Evolutionary conservation across 768 basidiomycete species (phyloP).

Genomic region (Cubamyces sp.): DNA sequence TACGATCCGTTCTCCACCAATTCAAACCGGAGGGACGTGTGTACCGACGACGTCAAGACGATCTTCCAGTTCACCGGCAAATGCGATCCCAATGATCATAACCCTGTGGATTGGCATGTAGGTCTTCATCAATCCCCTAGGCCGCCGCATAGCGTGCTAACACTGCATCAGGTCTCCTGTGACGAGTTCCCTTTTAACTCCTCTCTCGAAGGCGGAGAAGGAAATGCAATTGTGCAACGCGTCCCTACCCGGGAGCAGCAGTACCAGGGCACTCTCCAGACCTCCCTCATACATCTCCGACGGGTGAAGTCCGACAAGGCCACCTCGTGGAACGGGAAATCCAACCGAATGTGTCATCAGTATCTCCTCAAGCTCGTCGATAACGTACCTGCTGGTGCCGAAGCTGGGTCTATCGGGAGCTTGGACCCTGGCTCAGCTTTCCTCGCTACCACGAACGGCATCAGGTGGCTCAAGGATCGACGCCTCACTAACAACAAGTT

Average conservation of each 20-base stretch:
- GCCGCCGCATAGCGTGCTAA: too few species aligned
- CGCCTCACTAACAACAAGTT: neutral
- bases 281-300: slow-evolving; percentile 1
- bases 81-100: slow-evolving; percentile 9
- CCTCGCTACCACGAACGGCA: neutral
- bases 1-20: slow-evolving; percentile 9
- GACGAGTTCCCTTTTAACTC: slow-evolving; percentile 19
- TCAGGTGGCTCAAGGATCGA: neutral
- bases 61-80: neutral
- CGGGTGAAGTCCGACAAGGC: neutral
- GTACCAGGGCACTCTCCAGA: slow-evolving; percentile 3
- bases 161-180: slow-evolving; percentile 1
- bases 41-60: neutral
- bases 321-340: neutral
- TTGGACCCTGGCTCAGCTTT: slow-evolving; percentile 4
- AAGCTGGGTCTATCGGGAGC: neutral
- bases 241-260: slow-evolving; percentile 12
- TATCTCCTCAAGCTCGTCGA: slow-evolving; percentile 1
- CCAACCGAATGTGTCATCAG: slow-evolving; percentile 5
- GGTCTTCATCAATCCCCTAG: neutral
- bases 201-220: slow-evolving; percentile 3
- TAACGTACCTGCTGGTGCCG: neutral
- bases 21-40: neutral
- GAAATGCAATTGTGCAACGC: neutral
- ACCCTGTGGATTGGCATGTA: slow-evolving; percentile 10